Percentiles rank a stretch among this genome's conserved stretches.
Conservation (phyloP, 2,329 filamentous ascomycete species). For the Exophiala alcalophila region DNA sequence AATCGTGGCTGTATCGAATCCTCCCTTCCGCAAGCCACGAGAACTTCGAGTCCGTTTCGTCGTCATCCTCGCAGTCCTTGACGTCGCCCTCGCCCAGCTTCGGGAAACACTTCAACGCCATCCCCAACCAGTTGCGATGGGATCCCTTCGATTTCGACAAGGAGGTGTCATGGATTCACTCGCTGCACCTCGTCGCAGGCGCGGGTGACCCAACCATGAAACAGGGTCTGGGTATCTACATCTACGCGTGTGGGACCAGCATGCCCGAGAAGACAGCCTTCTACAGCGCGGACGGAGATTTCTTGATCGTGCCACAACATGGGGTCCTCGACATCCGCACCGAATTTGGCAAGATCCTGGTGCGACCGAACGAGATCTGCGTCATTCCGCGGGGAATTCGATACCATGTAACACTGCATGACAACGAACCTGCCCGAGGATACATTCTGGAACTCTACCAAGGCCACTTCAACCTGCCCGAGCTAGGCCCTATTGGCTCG, state of each 20-base stretch:
- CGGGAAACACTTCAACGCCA: constrained; percentile 63
- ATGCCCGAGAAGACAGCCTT: constrained; percentile 75
- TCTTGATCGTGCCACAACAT: constrained; percentile 72
- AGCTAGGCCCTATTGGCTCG: constrained; percentile 70
- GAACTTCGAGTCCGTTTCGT: constrained; percentile 46
- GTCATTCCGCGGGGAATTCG: constrained; percentile 72
- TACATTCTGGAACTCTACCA: constrained; percentile 75
- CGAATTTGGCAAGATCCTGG: constrained; percentile 69
- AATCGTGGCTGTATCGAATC: constrained; percentile 71
- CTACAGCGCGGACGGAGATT: constrained; percentile 79
- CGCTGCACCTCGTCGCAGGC: constrained; percentile 70
- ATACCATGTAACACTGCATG: constrained; percentile 67
- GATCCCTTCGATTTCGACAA: constrained; percentile 69
- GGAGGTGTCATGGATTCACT: constrained; percentile 66
- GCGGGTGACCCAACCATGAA: constrained; percentile 78
- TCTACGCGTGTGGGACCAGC: constrained; percentile 73
- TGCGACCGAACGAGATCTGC: constrained; percentile 75
- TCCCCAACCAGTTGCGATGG: constrained; percentile 80
- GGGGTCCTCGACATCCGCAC: constrained; percentile 73
- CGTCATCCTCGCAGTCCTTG: constrained; percentile 46
- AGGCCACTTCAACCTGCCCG: constrained; percentile 68
- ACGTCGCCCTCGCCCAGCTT: constrained; percentile 50
- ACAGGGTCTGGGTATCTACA: constrained; percentile 72
- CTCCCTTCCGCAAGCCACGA: constrained; percentile 62
- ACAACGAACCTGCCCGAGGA: constrained; percentile 61